Percentiles rank a stretch among this genome's conserved stretches.
These are phyloP conservation scores for Effrenium voratum DNA, from an alignment of 73 alveolate species.

Conservation along the genomic window DNA sequence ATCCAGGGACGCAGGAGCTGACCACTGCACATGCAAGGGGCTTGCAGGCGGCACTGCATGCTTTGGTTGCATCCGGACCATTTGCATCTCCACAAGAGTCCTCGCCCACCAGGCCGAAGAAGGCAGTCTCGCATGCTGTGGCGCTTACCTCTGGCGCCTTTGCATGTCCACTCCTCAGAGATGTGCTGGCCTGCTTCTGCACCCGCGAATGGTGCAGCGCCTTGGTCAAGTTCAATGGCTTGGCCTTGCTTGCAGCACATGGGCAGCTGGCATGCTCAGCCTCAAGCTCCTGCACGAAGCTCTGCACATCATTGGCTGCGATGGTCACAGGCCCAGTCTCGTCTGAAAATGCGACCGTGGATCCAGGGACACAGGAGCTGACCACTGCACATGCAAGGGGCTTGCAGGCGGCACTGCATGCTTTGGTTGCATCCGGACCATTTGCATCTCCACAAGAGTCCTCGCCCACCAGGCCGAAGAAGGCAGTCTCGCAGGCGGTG, in stretches of 20 bases:
- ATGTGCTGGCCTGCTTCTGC: background rate
- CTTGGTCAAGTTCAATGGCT: background rate
- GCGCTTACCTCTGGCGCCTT: background rate
- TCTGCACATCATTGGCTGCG: constrained; percentile 40
- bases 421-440: constrained; percentile 22
- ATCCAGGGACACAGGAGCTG: constrained; percentile 22
- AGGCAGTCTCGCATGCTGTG: no score
- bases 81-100: no score
- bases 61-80: no score
- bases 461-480: constrained; percentile 16
- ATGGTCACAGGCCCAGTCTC: constrained; percentile 7
- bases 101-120: no score
- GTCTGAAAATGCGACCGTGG: constrained; percentile 23
- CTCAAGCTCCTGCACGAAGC: constrained; percentile 39
- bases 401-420: constrained; percentile 71
- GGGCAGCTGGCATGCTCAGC: constrained; percentile 32
- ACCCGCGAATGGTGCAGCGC: background rate
- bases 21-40: constrained; percentile 24
- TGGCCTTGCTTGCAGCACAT: constrained; percentile 3
- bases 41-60: constrained; percentile 73
- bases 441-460: constrained; percentile 19
- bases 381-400: constrained; percentile 28
- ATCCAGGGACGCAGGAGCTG: background rate
- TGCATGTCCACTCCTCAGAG: background rate
- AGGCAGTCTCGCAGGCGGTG: constrained; percentile 25